Conservation (phyloP, 495 filamentous ascomycete genomes). For the Neurospora tetraspora region DNA sequence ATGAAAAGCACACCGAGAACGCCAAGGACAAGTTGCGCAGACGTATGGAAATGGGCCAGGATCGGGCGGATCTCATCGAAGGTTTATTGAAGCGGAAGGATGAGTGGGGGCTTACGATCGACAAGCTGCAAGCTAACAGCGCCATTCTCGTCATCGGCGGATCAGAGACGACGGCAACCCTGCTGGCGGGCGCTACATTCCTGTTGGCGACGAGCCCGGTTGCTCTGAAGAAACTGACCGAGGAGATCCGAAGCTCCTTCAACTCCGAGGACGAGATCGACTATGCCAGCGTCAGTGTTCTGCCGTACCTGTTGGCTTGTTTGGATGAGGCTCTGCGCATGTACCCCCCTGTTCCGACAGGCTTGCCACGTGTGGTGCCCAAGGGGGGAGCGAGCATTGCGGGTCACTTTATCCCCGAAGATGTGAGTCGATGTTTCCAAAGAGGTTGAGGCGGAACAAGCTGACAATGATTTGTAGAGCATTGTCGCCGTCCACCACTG, state of each 20-base stretch:
- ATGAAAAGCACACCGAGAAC: constrained; percentile 24
- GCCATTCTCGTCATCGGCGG: constrained; percentile 41
- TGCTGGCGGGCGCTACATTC: constrained; percentile 42
- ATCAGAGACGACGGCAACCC: constrained; percentile 52
- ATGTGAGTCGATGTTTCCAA: constrained; percentile 14
- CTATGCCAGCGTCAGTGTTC: constrained; percentile 29
- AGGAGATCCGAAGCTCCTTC: constrained; percentile 45
- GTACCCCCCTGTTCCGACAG: constrained; percentile 45
- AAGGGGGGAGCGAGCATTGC: constrained; percentile 36
- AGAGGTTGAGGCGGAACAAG: background rate
- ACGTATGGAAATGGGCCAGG: constrained; percentile 29
- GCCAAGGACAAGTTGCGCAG: constrained; percentile 30
- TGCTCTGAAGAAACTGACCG: constrained; percentile 30
- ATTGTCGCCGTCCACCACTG: constrained; percentile 39
- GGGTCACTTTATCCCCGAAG: constrained; percentile 35
- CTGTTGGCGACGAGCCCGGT: constrained; percentile 39
- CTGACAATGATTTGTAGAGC: constrained; percentile 25
- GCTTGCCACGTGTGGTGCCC: constrained; percentile 35
- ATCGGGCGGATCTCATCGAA: constrained; percentile 39
- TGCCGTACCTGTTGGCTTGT: constrained; percentile 47
- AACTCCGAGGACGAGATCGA: constrained; percentile 42
- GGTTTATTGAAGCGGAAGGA: constrained; percentile 39
- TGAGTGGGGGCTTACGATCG: constrained; percentile 31
- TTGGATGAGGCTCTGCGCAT: constrained; percentile 49
- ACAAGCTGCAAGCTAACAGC: constrained; percentile 31